Conservation (phyloP, 257 asterid species). For the Fraxinus anomala region DNA sequence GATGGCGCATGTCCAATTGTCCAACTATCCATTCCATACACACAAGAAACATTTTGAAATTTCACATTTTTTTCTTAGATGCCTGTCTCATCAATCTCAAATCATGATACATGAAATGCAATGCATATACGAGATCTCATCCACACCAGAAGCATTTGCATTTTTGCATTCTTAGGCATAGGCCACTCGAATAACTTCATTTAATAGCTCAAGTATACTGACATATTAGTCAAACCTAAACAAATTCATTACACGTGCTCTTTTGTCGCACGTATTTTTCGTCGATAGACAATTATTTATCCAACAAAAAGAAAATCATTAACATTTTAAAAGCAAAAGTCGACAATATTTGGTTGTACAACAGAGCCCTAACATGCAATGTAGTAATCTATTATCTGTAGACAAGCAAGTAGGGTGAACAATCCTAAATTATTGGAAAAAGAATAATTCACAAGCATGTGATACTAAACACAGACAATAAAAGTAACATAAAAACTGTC, state of each 20-base stretch:
- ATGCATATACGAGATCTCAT: too few relatives aligned
- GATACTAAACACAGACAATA: constrained; percentile 3
- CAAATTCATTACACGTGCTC: background rate
- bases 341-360: constrained; percentile 19
- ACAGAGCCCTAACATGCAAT: background rate
- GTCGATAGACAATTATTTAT: background rate
- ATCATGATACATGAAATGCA: too few relatives aligned
- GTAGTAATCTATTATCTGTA: background rate
- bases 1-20: background rate
- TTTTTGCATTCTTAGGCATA: too few relatives aligned
- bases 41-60: too few relatives aligned
- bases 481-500: constrained; percentile 20
- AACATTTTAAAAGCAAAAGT: background rate
- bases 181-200: too few relatives aligned
- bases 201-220: too few relatives aligned
- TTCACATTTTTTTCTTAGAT: background rate
- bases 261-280: too few relatives aligned
- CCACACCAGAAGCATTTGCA: too few relatives aligned
- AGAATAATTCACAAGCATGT: constrained; percentile 3
- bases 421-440: background rate
- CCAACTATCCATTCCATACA: constrained; percentile 35
- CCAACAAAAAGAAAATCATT: background rate
- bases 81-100: constrained; percentile 38
- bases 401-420: background rate
- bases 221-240: too few relatives aligned